These are phyloP conservation scores for Elasticomyces elasticus DNA, from an alignment of 495 filamentous ascomycete genomes.

Conservation along the genomic window DNA sequence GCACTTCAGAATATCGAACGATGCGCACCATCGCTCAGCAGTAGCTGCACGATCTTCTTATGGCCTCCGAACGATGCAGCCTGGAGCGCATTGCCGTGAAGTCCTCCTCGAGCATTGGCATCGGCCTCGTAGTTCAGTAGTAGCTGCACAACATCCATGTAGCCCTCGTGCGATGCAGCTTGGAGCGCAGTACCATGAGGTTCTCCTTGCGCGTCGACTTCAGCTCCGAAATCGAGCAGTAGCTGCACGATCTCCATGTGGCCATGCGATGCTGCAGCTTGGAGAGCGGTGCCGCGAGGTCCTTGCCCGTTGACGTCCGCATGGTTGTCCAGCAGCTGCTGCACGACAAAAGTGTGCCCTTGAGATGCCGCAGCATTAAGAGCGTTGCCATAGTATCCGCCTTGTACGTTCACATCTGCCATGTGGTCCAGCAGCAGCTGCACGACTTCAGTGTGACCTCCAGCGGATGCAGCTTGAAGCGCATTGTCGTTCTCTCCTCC, in stretches of 20 bases:
- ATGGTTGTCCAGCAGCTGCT: constrained; percentile 11
- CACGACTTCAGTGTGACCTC: constrained; percentile 14
- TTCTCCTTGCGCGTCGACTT: constrained; percentile 8
- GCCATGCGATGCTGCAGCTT: background rate
- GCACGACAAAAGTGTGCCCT: constrained; percentile 15
- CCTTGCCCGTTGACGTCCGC: background rate
- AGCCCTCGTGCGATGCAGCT: background rate
- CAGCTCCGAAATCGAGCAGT: constrained; percentile 8
- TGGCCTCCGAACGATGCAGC: constrained; percentile 3
- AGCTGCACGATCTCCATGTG: background rate
- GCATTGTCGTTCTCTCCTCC: constrained; percentile 23
- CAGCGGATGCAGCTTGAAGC: constrained; percentile 18
- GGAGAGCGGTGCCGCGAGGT: background rate
- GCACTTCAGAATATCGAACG: too few species aligned
- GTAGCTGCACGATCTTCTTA: background rate
- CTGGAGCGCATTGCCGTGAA: constrained; percentile 8
- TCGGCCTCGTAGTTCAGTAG: constrained; percentile 6
- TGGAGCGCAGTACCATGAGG: constrained; percentile 2
- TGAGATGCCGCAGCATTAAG: constrained; percentile 13
- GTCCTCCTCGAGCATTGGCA: constrained; percentile 11
- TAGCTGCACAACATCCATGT: background rate
- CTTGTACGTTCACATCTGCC: constrained; percentile 22
- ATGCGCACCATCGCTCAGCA: background rate
- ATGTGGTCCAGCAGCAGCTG: constrained; percentile 16
- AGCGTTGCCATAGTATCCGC: constrained; percentile 15